A percentile compares a stretch with the other conserved stretches of the same genome.
These are phyloP conservation scores for Candida boleticola DNA, from an alignment of 805 yeast species.

Conservation along the genomic window DNA sequence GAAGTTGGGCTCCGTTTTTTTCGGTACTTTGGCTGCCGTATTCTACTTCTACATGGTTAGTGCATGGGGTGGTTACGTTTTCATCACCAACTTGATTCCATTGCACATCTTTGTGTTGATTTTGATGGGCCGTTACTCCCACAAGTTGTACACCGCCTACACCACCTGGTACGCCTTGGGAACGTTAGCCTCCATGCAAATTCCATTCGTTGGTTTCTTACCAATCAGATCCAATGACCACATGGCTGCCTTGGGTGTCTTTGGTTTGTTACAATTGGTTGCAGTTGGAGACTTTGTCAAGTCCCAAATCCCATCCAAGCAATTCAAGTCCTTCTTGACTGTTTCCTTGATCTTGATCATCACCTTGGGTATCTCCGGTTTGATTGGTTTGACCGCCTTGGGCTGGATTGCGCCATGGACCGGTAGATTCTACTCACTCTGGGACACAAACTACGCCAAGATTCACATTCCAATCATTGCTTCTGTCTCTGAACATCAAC, in stretches of 20 bases:
- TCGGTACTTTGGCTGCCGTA: conserved; percentile 79
- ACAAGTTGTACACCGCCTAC: conserved; percentile 82
- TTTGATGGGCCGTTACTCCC: conserved; percentile 90
- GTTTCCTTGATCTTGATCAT: conserved; percentile 58
- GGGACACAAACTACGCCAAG: conserved; percentile 98
- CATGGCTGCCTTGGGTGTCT: conserved; percentile 97
- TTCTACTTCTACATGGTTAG: conserved; percentile 98
- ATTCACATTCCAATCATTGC: conserved; percentile 98
- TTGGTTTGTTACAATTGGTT: conserved; percentile 89
- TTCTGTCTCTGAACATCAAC: conserved; percentile 98
- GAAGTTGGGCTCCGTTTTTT: conserved; percentile 85
- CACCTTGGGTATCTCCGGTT: conserved; percentile 63
- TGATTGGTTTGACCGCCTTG: conserved; percentile 77
- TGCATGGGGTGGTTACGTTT: conserved; percentile 99
- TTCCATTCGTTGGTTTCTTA: conserved; percentile 96
- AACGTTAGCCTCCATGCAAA: conserved; percentile 98
- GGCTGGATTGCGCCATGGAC: conserved; percentile 99
- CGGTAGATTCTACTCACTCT: conserved; percentile 95
- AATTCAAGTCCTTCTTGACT: conserved; percentile 67
- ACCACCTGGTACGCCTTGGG: conserved; percentile 97
- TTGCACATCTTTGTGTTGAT: conserved; percentile 87
- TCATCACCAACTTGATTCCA: conserved; percentile 96
- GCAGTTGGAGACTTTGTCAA: conserved; percentile 82
- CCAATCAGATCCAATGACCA: conserved; percentile 98
- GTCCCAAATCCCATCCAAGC: conserved; percentile 64